Conservation (phyloP, 257 asterid species). For the Oldenlandia corymbosa region DNA sequence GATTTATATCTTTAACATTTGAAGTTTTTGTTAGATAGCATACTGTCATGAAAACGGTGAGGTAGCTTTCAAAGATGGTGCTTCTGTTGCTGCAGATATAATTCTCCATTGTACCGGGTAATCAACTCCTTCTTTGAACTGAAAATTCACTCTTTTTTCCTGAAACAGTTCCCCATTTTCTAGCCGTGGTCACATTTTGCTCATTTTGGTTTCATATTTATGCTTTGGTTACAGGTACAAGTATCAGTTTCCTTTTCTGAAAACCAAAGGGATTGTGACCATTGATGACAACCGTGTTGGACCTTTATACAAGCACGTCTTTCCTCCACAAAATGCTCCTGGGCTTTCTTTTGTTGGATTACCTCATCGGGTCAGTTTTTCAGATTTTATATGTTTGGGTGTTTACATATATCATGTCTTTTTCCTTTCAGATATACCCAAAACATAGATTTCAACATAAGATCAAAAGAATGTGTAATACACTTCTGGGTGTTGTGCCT, state of each 20-base stretch:
- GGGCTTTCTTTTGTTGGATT: conserved; percentile 52
- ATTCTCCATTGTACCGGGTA: conserved; percentile 70
- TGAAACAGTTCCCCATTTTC: too few species aligned
- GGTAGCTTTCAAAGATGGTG: conserved; percentile 52
- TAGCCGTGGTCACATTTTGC: too few species aligned
- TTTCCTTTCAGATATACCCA: background rate
- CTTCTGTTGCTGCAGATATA: conserved; percentile 39
- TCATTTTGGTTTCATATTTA: too few species aligned
- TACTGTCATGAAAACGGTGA: conserved; percentile 43
- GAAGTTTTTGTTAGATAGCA: conserved; percentile 26
- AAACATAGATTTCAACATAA: background rate
- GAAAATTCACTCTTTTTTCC: too few species aligned
- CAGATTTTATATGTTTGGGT: background rate
- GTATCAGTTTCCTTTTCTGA: conserved; percentile 46
- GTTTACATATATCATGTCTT: background rate
- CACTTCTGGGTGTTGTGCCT: too few species aligned
- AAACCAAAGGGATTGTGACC: conserved; percentile 44
- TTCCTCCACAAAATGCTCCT: conserved; percentile 61
- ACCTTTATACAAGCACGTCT: conserved; percentile 56
- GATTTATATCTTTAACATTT: conserved; percentile 1
- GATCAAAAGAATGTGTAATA: too few species aligned
- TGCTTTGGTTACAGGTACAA: conserved; percentile 31
- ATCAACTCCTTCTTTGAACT: background rate
- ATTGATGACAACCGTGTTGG: conserved; percentile 54
- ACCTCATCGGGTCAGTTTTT: conserved; percentile 28